Conservation (phyloP, 352 stramenopile species). For the Elongisporangium undulatum region DNA sequence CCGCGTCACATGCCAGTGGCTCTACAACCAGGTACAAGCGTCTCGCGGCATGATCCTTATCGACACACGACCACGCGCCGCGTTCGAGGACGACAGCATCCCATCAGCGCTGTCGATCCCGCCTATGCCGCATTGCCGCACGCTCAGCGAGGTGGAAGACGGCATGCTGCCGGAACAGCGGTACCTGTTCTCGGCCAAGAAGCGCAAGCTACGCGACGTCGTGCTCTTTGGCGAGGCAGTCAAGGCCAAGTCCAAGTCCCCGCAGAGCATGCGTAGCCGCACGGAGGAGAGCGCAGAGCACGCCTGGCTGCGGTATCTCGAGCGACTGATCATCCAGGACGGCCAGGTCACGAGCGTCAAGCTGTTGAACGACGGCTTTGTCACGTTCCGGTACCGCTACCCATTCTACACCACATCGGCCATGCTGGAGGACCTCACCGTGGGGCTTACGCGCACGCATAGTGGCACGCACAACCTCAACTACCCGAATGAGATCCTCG, state of each 20-base stretch:
- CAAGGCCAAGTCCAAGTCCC: slow-evolving; percentile 19
- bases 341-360: slow-evolving; percentile 74
- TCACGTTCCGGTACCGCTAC: slow-evolving; percentile 82
- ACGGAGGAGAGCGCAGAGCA: slow-evolving; percentile 14
- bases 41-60: slow-evolving; percentile 73
- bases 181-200: slow-evolving; percentile 67
- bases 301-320: slow-evolving; percentile 57
- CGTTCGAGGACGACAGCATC: slow-evolving; percentile 74
- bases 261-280: slow-evolving; percentile 8
- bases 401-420: slow-evolving; percentile 80
- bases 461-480: slow-evolving; percentile 85
- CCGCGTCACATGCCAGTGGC: slow-evolving; percentile 74
- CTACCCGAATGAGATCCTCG: slow-evolving; percentile 86
- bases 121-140: slow-evolving; percentile 30
- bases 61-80: slow-evolving; percentile 43
- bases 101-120: slow-evolving; percentile 71
- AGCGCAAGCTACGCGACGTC: slow-evolving; percentile 73
- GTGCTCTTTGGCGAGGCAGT: slow-evolving; percentile 76
- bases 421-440: slow-evolving; percentile 56
- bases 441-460: slow-evolving; percentile 58
- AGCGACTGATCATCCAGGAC: slow-evolving; percentile 66
- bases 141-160: slow-evolving; percentile 51
- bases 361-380: slow-evolving; percentile 70
- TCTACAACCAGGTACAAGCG: slow-evolving; percentile 83
- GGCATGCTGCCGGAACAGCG: slow-evolving; percentile 59